phyloP scores from a whole-genome alignment of 345 rosid genomes.

The Salix koriyanagi region DNA sequence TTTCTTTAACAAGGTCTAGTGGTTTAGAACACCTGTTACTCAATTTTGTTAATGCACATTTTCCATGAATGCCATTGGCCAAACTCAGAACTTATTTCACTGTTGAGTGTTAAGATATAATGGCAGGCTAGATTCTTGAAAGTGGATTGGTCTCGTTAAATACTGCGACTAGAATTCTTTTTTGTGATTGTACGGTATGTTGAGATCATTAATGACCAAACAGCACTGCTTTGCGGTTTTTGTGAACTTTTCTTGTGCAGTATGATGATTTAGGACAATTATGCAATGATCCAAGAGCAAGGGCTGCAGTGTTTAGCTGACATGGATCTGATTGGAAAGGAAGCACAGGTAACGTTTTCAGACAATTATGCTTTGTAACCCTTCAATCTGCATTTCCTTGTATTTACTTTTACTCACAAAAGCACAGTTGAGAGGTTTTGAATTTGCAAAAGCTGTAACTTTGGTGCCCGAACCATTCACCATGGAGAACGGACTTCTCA shows the following conservation, averaged over 20 bases:
- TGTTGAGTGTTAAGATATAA: no score
- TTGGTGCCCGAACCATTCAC: slow-evolving; percentile 78
- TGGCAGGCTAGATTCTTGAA: neutral
- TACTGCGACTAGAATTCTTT: no score
- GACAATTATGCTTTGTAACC: neutral
- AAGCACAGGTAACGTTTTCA: slow-evolving; percentile 50
- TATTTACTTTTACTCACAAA: neutral
- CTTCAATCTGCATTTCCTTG: neutral
- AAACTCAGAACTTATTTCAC: neutral
- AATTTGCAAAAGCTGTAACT: slow-evolving; percentile 67
- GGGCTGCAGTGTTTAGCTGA: slow-evolving; percentile 66
- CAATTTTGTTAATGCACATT: no score
- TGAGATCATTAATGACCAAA: neutral
- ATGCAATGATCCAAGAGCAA: slow-evolving; percentile 58
- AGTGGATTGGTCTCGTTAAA: neutral
- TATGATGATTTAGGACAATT: slow-evolving; percentile 54
- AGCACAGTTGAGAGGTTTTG: slow-evolving; percentile 22
- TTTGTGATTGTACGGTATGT: neutral
- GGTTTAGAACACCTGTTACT: no score
- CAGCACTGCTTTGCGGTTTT: neutral
- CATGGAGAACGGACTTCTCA: slow-evolving; percentile 71
- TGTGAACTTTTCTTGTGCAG: slow-evolving; percentile 32
- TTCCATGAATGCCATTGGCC: no score
- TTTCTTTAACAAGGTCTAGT: no score
- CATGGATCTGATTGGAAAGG: slow-evolving; percentile 63